Base-by-base conservation (phyloP, 2,329 filamentous ascomycete species). In the Cyphellophora attinorum region DNA sequence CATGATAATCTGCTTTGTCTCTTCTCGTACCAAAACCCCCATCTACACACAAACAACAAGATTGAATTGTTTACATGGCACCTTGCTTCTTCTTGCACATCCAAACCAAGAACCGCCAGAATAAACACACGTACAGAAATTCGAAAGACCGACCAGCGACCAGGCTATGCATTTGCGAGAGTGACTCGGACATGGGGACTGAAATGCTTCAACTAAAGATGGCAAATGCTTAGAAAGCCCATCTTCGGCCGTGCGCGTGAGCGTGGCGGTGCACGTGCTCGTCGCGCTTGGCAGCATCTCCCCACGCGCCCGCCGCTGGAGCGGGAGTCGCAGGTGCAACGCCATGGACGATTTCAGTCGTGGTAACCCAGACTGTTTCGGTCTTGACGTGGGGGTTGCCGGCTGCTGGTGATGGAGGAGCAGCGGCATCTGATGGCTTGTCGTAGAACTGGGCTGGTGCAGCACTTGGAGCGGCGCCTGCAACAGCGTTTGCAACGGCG, bases 311-410 rank as follows among this genome's bases (percentile, higher is more conserved):
- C 11, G 28, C 15, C 10, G 23, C 18, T n/a, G 34, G 11, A 4
- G 17, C 11, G 5, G 29, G 27, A 19, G 10, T 25, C 16, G 19
- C 36, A 17, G 36, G n/a, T 15, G 16, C 11, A 12, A 6, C 19
- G 19, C 21, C 27, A 6, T 13, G 14, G 13, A 33, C 33, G 10
- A 33, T 39, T 27, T 39, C 35, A 10, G 38, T 44, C 6, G 35
- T 27, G 25, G 41, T 41, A 34, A 41, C 23, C 15, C 23, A 31
- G 18, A 35, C 39, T n/a, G 37, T 40, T 17, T 33, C 30, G 11
- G 35, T 42, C 12, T 29, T 11, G 19, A 32, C 16, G 35, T 27
- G 12, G 19, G 19, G 8, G 29, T 32, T 34, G 8, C 11, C 16
- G 5, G 35, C 15, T 14, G 37, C 21, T 35, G 15, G 27, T 11